A percentile compares a stretch with the other conserved stretches of the same genome.
Evolutionary conservation across 306 rosid genomes (phyloP).

Genomic region (Senna siamea): DNA sequence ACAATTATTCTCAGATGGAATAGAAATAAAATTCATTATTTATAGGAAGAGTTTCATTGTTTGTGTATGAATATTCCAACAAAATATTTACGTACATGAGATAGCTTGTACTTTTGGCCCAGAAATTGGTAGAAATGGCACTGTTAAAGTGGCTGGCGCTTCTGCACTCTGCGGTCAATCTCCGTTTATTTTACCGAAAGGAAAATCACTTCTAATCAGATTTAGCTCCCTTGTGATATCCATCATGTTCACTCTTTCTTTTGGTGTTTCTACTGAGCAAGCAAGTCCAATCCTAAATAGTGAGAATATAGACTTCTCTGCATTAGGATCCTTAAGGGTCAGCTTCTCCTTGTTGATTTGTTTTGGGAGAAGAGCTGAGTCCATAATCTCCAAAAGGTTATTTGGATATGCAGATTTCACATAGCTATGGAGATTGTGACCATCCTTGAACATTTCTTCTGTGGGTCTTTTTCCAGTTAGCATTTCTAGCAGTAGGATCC

Average conservation of each 20-base stretch:
- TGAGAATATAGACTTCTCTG: not conserved
- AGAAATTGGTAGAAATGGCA: too few relatives aligned
- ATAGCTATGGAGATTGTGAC: slow-evolving; percentile 7
- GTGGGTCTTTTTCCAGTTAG: slow-evolving; percentile 3
- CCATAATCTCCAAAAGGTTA: not conserved
- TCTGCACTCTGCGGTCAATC: too few relatives aligned
- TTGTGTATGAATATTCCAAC: not conserved
- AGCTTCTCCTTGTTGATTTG: not conserved
- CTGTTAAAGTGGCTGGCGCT: too few relatives aligned
- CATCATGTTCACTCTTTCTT: not conserved
- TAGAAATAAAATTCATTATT: too few relatives aligned
- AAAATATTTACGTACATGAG: too few relatives aligned
- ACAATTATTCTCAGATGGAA: too few relatives aligned
- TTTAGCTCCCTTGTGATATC: not conserved
- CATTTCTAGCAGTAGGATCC: slow-evolving; percentile 11
- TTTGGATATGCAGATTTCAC: slow-evolving; percentile 2
- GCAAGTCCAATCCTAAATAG: slow-evolving; percentile 8
- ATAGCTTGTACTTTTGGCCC: too few relatives aligned
- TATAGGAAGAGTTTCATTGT: not conserved
- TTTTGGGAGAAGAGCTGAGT: not conserved
- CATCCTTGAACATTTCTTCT: slow-evolving; percentile 15
- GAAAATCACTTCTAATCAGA: not conserved
- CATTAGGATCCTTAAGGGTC: not conserved
- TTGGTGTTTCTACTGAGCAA: slow-evolving; percentile 11
- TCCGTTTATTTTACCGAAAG: not conserved